phyloP scores from a whole-genome alignment of 768 basidiomycete genomes.

The Auricularia sp. region DNA sequence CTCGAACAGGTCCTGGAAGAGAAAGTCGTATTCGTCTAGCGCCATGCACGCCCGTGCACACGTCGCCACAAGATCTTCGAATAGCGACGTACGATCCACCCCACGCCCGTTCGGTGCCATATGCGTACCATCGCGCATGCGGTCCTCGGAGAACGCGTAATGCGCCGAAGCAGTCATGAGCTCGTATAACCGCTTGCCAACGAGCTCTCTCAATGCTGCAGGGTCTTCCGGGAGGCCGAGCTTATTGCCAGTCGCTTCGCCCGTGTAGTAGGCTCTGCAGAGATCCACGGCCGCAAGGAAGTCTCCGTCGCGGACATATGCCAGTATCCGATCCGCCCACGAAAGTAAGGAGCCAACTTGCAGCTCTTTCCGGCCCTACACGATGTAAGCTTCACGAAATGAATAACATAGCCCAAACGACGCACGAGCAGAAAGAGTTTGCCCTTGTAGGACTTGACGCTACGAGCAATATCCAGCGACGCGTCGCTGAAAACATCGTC shows the following conservation, averaged over 20 bases:
- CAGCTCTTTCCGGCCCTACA: slow-evolving; percentile 53
- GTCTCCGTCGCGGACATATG: slow-evolving; percentile 74
- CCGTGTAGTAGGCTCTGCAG: slow-evolving; percentile 70
- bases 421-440: slow-evolving; percentile 85
- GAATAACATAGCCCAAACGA: slow-evolving; percentile 6
- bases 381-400: slow-evolving; percentile 1
- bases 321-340: slow-evolving; percentile 90
- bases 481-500: slow-evolving; percentile 36
- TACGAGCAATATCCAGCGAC: slow-evolving; percentile 50
- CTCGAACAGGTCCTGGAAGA: slow-evolving; percentile 92
- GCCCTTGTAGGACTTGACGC: slow-evolving; percentile 75
- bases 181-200: slow-evolving; percentile 68
- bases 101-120: slow-evolving; percentile 72
- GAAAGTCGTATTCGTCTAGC: slow-evolving; percentile 70
- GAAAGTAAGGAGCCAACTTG: slow-evolving; percentile 79
- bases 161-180: slow-evolving; percentile 80
- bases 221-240: slow-evolving; percentile 73
- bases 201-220: slow-evolving; percentile 45
- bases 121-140: slow-evolving; percentile 86
- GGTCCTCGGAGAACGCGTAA: slow-evolving; percentile 91
- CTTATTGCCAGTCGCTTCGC: slow-evolving; percentile 72
- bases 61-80: slow-evolving; percentile 74
- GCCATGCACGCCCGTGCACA: slow-evolving; percentile 74
- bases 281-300: slow-evolving; percentile 87
- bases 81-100: slow-evolving; percentile 83